Evolutionary conservation across 2,329 filamentous ascomycete species (phyloP).

Genomic region (Pleomassaria siparia): DNA sequence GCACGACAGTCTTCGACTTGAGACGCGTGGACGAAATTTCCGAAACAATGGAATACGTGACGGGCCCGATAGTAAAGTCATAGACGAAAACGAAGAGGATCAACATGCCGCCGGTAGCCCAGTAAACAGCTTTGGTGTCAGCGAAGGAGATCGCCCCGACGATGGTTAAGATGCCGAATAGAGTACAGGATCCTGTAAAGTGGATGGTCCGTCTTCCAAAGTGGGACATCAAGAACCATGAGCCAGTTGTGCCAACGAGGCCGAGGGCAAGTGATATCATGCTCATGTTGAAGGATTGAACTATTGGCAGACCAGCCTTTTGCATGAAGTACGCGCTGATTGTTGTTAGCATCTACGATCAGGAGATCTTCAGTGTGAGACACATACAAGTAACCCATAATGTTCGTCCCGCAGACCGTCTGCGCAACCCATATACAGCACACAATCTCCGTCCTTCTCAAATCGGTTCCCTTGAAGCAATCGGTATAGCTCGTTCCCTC

Average conservation of each 20-base stretch:
- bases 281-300: constrained; percentile 48
- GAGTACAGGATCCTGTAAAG: constrained; percentile 62
- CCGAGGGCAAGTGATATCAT: constrained; percentile 62
- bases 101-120: constrained; percentile 35
- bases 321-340: constrained; percentile 49
- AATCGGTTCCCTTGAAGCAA: constrained; percentile 72
- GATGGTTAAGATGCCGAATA: constrained; percentile 68
- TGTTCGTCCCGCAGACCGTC: constrained; percentile 46
- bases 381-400: constrained; percentile 46
- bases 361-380: neutral
- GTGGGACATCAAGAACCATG: constrained; percentile 79
- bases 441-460: constrained; percentile 73
- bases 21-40: constrained; percentile 80
- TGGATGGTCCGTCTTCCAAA: constrained; percentile 76
- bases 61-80: constrained; percentile 82
- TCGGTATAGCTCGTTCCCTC: constrained; percentile 54
- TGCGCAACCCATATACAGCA: constrained; percentile 52
- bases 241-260: constrained; percentile 75
- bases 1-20: constrained; percentile 85
- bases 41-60: constrained; percentile 83
- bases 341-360: constrained; percentile 6
- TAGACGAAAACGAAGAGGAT: constrained; percentile 64
- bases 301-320: constrained; percentile 46
- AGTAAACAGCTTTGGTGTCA: constrained; percentile 49
- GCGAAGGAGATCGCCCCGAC: constrained; percentile 76